phyloP scores from a whole-genome alignment of 169 alveolate genomes.

The Eimeria falciformis region DNA sequence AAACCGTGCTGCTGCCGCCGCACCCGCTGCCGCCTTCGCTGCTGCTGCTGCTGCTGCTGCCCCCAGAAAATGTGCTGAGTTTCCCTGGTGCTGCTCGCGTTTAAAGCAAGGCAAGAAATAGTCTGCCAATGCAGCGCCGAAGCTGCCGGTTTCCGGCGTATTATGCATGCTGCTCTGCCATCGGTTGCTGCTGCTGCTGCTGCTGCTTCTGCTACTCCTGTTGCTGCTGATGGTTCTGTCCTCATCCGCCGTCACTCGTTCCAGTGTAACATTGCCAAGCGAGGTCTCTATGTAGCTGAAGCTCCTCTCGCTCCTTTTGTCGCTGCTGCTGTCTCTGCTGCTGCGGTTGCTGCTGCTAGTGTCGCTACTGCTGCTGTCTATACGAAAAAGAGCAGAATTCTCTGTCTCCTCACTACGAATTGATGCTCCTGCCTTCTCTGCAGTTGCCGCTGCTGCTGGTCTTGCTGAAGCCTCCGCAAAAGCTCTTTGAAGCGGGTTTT shows the following conservation, averaged over 20 bases:
- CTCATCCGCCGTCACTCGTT: not conserved
- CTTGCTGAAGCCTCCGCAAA: not conserved
- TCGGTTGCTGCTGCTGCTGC: not conserved
- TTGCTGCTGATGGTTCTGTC: not conserved
- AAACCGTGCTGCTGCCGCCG: not conserved
- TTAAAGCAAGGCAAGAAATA: not conserved
- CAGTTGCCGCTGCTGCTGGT: not conserved
- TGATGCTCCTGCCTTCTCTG: not conserved
- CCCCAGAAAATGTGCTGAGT: not conserved
- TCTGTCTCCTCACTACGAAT: too few relatives aligned
- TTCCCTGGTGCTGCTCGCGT: not conserved
- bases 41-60: constrained; percentile 17
- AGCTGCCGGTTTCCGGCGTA: not conserved
- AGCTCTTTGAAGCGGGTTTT: not conserved
- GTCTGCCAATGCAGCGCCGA: not conserved
- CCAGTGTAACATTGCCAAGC: not conserved
- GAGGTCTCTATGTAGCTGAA: not conserved
- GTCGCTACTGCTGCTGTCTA: not conserved
- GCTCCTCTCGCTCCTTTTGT: not conserved
- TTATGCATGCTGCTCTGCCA: not conserved
- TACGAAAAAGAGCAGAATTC: not conserved
- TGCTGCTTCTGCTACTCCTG: not conserved
- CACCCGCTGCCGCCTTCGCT: not conserved
- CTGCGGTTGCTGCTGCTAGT: not conserved
- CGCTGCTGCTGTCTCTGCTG: not conserved